A percentile compares a stretch with the other conserved stretches of the same genome.
Evolutionary conservation across 768 basidiomycete species (phyloP).

Genomic region (Tulasnella sp.): DNA sequence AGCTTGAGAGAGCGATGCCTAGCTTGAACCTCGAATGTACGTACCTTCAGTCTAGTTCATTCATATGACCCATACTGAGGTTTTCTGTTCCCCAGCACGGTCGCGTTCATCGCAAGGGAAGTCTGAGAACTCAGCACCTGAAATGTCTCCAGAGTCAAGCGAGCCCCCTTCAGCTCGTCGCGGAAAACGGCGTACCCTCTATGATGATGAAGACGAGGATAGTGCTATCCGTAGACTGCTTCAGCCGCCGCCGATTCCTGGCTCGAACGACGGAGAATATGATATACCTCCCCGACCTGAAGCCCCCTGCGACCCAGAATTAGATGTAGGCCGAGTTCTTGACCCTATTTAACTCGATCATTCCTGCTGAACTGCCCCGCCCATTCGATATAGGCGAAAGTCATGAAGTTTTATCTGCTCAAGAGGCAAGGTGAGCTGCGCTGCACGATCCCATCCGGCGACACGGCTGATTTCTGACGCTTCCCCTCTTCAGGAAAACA

Average conservation of each 20-base stretch:
- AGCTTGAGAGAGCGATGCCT: slow-evolving; percentile 14
- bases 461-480: background rate
- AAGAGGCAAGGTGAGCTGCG: slow-evolving; percentile 45
- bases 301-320: slow-evolving; percentile 56
- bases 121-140: background rate
- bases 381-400: slow-evolving; percentile 61
- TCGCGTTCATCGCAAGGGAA: background rate
- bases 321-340: slow-evolving; percentile 48
- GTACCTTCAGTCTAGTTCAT: background rate
- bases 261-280: slow-evolving; percentile 56
- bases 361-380: background rate
- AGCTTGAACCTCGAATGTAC: background rate
- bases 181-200: background rate
- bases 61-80: background rate
- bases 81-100: background rate
- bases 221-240: slow-evolving; percentile 54
- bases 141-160: background rate
- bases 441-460: background rate
- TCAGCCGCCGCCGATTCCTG: slow-evolving; percentile 60
- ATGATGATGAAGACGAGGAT: slow-evolving; percentile 43
- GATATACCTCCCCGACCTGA: slow-evolving; percentile 64
- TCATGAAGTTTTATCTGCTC: slow-evolving; percentile 70
- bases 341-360: slow-evolving; percentile 2
- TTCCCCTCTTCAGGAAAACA: slow-evolving; percentile 53
- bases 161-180: background rate